Conservation (phyloP, 345 rosid species). For the Aegle marmelos region DNA sequence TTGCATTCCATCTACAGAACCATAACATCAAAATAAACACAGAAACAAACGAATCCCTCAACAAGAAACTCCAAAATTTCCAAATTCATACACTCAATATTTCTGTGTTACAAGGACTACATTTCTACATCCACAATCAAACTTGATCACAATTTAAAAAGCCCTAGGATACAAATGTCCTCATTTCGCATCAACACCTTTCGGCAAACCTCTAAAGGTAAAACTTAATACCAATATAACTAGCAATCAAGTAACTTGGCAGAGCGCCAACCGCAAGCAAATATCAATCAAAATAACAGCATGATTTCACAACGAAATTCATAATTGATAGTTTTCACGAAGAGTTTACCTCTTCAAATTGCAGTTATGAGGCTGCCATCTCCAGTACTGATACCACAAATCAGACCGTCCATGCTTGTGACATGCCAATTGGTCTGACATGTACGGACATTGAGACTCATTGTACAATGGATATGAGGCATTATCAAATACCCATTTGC, state of each 20-base stretch:
- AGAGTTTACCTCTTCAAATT: constrained; percentile 59
- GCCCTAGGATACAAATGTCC: neutral
- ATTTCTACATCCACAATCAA: neutral
- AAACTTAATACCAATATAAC: neutral
- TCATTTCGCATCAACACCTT: neutral
- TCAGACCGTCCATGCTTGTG: constrained; percentile 93
- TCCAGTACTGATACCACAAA: constrained; percentile 75
- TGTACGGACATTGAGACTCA: constrained; percentile 86
- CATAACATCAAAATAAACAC: neutral
- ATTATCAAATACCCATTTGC: constrained; percentile 89
- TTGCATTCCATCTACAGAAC: constrained; percentile 70
- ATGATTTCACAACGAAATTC: neutral
- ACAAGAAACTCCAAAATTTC: neutral
- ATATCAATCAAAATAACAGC: neutral
- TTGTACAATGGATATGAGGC: constrained; percentile 67
- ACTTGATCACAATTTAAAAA: constrained; percentile 1
- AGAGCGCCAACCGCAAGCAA: neutral
- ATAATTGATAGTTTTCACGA: neutral
- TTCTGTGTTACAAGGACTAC: neutral
- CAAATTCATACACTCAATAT: neutral
- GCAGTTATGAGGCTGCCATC: constrained; percentile 96
- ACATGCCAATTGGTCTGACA: constrained; percentile 97
- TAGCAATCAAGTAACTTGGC: neutral
- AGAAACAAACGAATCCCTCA: neutral
- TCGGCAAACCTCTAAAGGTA: neutral